Conservation (phyloP, 2,329 filamentous ascomycete species). For the Hypoxylon sp. region DNA sequence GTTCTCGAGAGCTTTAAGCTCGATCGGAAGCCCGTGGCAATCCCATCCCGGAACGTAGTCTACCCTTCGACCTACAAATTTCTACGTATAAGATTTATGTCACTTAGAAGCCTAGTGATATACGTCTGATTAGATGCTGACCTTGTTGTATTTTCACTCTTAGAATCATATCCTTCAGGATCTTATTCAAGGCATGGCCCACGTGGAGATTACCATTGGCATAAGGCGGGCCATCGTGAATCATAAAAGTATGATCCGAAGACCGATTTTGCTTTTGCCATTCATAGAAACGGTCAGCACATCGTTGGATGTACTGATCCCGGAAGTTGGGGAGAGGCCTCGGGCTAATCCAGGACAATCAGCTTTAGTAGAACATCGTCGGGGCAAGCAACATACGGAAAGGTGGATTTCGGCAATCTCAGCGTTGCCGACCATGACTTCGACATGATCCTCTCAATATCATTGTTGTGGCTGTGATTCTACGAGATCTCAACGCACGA, state of each 20-base stretch:
- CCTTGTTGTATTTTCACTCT: constrained; percentile 83
- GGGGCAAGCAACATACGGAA: constrained; percentile 68
- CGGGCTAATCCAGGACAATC: constrained; percentile 58
- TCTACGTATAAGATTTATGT: constrained; percentile 31
- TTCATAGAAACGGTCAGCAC: constrained; percentile 88
- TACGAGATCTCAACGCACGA: constrained; percentile 11
- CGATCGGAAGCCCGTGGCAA: constrained; percentile 96
- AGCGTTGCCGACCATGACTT: constrained; percentile 82
- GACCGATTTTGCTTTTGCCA: constrained; percentile 80
- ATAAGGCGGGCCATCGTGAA: constrained; percentile 97
- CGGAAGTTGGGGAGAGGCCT: constrained; percentile 66
- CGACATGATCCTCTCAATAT: constrained; percentile 55
- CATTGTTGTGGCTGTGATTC: constrained; percentile 40
- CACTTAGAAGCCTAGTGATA: constrained; percentile 3
- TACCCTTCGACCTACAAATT: constrained; percentile 71
- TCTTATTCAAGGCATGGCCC: constrained; percentile 96
- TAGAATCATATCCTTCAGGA: constrained; percentile 94
- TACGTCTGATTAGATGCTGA: constrained; percentile 38
- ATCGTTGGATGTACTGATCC: constrained; percentile 77
- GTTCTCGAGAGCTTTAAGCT: constrained; percentile 88
- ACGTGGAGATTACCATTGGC: constrained; percentile 94
- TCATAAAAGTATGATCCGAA: constrained; percentile 74
- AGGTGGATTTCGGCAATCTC: constrained; percentile 80
- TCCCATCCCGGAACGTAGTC: constrained; percentile 96
- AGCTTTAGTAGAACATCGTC: constrained; percentile 36